These are phyloP conservation scores for Hippophae rhamnoides DNA, from an alignment of 306 rosid genomes.

Conservation along the genomic window DNA sequence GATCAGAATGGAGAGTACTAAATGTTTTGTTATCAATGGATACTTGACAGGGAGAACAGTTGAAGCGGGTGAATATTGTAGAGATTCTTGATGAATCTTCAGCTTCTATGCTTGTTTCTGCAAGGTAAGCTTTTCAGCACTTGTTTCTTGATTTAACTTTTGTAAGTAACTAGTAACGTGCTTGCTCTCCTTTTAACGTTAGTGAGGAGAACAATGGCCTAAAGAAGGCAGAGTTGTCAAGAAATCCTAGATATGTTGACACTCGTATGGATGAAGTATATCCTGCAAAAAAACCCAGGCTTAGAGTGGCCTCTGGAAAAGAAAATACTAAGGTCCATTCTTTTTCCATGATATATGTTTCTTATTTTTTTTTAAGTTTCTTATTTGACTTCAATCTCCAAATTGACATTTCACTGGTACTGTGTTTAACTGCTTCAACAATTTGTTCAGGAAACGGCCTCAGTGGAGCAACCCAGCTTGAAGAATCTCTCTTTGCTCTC, in stretches of 20 bases:
- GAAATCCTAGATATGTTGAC: slow-evolving; percentile 47
- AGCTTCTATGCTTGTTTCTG: slow-evolving; percentile 19
- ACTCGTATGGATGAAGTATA: slow-evolving; percentile 69
- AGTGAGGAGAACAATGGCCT: slow-evolving; percentile 31
- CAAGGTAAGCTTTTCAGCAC: slow-evolving; percentile 19
- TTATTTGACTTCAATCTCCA: slow-evolving; percentile 7
- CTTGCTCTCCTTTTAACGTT: slow-evolving; percentile 22
- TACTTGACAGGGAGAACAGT: slow-evolving; percentile 44
- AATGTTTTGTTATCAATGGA: background rate
- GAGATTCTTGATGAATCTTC: slow-evolving; percentile 36
- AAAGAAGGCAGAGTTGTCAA: slow-evolving; percentile 34
- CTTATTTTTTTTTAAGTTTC: background rate
- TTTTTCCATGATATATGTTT: background rate
- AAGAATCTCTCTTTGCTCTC: slow-evolving; percentile 44
- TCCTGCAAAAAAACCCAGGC: slow-evolving; percentile 45
- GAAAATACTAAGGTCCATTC: slow-evolving; percentile 63
- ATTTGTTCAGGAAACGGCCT: slow-evolving; percentile 44
- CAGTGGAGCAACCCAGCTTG: slow-evolving; percentile 38
- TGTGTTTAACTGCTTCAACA: slow-evolving; percentile 14
- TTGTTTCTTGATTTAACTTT: slow-evolving; percentile 12
- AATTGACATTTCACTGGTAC: slow-evolving; percentile 5
- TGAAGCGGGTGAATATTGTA: slow-evolving; percentile 24
- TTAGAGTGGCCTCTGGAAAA: slow-evolving; percentile 42
- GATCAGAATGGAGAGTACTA: background rate
- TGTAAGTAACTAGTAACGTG: slow-evolving; percentile 6